Evolutionary conservation across 805 yeast genomes (phyloP), one percentile per base, ranked within the genome.

Genomic region (Yarrowia hollandica): DNA sequence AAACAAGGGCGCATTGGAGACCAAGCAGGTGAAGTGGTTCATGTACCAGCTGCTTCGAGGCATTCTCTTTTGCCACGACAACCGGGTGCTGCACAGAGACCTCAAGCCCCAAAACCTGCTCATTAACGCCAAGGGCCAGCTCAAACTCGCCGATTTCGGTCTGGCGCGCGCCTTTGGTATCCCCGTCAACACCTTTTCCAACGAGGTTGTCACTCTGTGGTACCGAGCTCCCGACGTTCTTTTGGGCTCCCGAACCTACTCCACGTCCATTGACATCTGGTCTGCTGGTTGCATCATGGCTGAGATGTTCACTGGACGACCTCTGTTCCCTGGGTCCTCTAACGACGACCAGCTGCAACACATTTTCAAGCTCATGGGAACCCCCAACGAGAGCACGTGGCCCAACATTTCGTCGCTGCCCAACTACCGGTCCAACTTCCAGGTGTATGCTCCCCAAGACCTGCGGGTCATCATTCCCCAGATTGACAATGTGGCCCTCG

Each of bases 241-340:
- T 56, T 79, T 94, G 68, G 99, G 99, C 2, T 90, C 96, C 2
- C 83, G 97, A 66, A 92, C 95, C 60, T 94, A 94, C 73, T 88
- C 96, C 44, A 94, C 99, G 0, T 91, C 97, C 8, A 95, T 94
- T 62, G 99, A 94, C 71, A 89, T 94, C 75, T 94, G 99, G 99
- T 90, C 97, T 15, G 95, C 96, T 14, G 99, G 99, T 14, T 94
- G 99, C 74, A 94, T 94, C 59, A 81, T 94, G 71, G 98, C 97
- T 2, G 99, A 94, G 70, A 92, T 94, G 98, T 86, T 94, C 69
- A 88, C 96, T n/a, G 96, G 99, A 28, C 86, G 92, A 68, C 98
- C 99, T 0, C 76, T 94, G 55, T 94, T 94, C 73, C 96, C 98
- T 18, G 99, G 99, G 28, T 84, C 92, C 11, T 89, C 96, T 37